Evolutionary conservation across 2,329 filamentous ascomycete species (phyloP).

Genomic region (Cadophora sp.): DNA sequence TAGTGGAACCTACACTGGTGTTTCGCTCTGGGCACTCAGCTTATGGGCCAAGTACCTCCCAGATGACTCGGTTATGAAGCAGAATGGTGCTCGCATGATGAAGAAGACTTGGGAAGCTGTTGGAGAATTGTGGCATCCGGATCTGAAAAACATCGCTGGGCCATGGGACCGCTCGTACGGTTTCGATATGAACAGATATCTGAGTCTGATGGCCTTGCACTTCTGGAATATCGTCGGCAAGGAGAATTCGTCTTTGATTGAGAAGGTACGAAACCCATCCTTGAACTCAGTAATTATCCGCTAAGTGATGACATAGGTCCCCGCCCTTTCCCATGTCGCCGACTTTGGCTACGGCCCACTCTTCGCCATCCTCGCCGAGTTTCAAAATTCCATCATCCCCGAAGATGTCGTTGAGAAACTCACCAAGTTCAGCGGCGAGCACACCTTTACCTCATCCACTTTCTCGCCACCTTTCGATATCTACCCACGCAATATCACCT

Average conservation of each 20-base stretch:
- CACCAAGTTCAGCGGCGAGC: constrained; percentile 57
- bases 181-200: constrained; percentile 68
- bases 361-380: constrained; percentile 59
- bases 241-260: constrained; percentile 33
- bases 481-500: constrained; percentile 62
- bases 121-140: constrained; percentile 61
- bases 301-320: constrained; percentile 8
- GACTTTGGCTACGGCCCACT: constrained; percentile 66
- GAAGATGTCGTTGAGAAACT: constrained; percentile 49
- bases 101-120: constrained; percentile 58
- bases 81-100: constrained; percentile 59
- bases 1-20: constrained; percentile 65
- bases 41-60: constrained; percentile 67
- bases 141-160: constrained; percentile 65
- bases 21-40: constrained; percentile 63
- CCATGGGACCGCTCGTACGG: constrained; percentile 70
- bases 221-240: constrained; percentile 65
- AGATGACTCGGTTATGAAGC: constrained; percentile 57
- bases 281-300: not conserved
- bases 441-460: constrained; percentile 57
- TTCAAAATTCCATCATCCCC: constrained; percentile 55
- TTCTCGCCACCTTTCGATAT: constrained; percentile 65
- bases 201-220: constrained; percentile 63
- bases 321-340: constrained; percentile 59
- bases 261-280: constrained; percentile 28